These are phyloP conservation scores for Euphorbia peplus DNA, from an alignment of 345 rosid genomes.

Conservation along the genomic window DNA sequence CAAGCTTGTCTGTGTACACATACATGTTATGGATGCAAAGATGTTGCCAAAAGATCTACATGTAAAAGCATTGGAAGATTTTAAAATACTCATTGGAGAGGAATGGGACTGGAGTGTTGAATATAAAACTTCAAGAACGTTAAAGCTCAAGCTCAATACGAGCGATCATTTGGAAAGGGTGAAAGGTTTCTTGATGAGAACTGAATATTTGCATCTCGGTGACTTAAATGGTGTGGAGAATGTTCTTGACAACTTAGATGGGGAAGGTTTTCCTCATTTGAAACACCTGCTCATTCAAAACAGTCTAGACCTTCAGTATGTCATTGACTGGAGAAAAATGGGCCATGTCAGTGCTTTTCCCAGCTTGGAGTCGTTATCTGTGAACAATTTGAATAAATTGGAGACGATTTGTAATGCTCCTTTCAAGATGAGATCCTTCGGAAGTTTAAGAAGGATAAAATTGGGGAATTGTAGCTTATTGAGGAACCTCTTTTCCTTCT, in stretches of 20 bases:
- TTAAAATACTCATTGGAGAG: no score
- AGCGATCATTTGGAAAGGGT: background rate
- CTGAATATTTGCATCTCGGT: conserved; percentile 15
- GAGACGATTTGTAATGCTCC: conserved; percentile 7
- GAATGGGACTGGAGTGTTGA: no score
- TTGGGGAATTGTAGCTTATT: conserved; percentile 14
- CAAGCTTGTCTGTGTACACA: background rate
- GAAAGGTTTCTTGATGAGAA: conserved; percentile 11
- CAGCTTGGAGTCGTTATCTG: conserved; percentile 8
- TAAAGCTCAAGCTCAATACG: conserved; percentile 19
- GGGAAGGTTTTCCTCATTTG: conserved; percentile 16
- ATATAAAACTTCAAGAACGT: background rate
- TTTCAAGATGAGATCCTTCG: conserved; percentile 1
- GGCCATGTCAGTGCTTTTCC: background rate
- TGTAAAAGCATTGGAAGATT: no score
- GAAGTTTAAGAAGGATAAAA: conserved; percentile 10
- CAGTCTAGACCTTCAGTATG: conserved; percentile 1
- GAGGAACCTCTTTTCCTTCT: conserved; percentile 18
- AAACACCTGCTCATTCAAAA: conserved; percentile 15
- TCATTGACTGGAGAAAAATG: background rate
- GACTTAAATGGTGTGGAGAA: conserved; percentile 11
- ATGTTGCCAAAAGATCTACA: background rate
- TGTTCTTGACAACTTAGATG: conserved; percentile 12
- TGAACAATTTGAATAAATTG: conserved; percentile 10
- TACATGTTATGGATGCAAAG: conserved; percentile 8